A percentile compares a stretch with the other conserved stretches of the same genome.
Evolutionary conservation across 1,284 basidiomycete genomes (phyloP).

Genomic region (Boletus hoseneyae): DNA sequence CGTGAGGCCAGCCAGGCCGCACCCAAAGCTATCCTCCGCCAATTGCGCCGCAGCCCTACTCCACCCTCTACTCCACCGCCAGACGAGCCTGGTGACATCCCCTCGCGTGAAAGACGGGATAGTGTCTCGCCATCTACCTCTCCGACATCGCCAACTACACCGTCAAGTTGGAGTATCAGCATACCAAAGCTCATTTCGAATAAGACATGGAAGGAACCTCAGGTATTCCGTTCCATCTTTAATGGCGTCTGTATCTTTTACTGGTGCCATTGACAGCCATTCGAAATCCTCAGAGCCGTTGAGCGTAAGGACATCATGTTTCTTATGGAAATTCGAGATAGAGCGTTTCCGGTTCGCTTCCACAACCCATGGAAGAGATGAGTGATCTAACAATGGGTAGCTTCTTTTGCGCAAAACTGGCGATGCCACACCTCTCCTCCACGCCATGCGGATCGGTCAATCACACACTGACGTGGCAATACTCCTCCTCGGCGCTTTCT

Average conservation of each 20-base stretch:
- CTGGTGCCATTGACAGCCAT: conserved; percentile 48
- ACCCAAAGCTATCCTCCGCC: conserved; percentile 50
- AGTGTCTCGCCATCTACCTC: conserved; percentile 31
- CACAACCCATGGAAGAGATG: neutral
- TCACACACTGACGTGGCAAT: conserved; percentile 75
- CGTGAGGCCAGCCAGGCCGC: conserved; percentile 60
- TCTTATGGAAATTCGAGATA: conserved; percentile 76
- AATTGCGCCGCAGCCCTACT: conserved; percentile 42
- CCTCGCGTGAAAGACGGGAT: conserved; percentile 24
- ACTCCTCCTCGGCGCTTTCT: conserved; percentile 73
- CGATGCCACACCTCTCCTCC: conserved; percentile 71
- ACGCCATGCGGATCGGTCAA: conserved; percentile 76
- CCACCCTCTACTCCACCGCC: conserved; percentile 24
- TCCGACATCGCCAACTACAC: conserved; percentile 31
- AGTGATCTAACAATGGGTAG: conserved; percentile 36
- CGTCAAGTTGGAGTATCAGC: conserved; percentile 22
- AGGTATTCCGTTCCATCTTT: conserved; percentile 39
- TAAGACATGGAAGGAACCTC: conserved; percentile 55
- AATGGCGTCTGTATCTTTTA: neutral
- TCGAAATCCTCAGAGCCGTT: conserved; percentile 69
- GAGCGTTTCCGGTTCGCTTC: conserved; percentile 62
- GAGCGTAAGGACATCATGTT: conserved; percentile 71
- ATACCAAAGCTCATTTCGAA: conserved; percentile 18
- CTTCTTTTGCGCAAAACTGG: conserved; percentile 70
- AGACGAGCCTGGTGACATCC: conserved; percentile 17